Evolutionary conservation across 345 rosid species (phyloP), one percentile per base, ranked within the genome.

Genomic region (Nephelium lappaceum): DNA sequence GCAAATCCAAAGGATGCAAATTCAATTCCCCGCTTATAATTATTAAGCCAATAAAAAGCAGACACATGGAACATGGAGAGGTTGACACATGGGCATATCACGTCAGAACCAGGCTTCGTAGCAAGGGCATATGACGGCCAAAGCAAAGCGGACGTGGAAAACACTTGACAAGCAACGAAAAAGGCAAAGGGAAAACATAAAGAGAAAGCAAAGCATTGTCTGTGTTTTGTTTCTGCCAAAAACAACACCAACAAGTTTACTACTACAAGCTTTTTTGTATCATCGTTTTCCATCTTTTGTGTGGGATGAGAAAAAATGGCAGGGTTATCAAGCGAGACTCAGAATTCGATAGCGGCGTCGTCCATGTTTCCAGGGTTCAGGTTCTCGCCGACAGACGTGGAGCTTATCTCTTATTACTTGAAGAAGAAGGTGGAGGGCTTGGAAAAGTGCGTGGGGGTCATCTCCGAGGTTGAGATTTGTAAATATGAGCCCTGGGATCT

Each of bases 401-500:
- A 95, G 75, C 84, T 95, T 78, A 92, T 93, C 10, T 89, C 95
- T 1, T 88, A 85, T 74, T 93, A 95, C 86, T 90, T 93, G 65
- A 87, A 79, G 82, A 92, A 88, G 88, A 95, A 93, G 91, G 67
- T 90, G 65, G 90, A 91, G 6, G 97, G 98, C 5, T 78, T 78
- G n/a, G 96, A 90, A 21, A 77, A 84, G 67, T 86, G 92, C 18
- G 93, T 93, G 1, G 98, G 89, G 66, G 92, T 93, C 57, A 90
- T 95, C 68, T 24, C 93, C 0, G 92, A 92, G 74, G 80, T 95
- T 25, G 98, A 95, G 39, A 87, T 95, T 77, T 92, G 94, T 83
- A 85, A 81, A 72, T 72, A 83, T 61, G 98, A 93, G 85, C 97
- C 99, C 3, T 93, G 99, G 98, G 97, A 93, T 83, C 87, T 95